These are phyloP conservation scores for Ceratocystiopsis brevicomis DNA, from an alignment of 2,329 filamentous ascomycete species.

Conservation along the genomic window DNA sequence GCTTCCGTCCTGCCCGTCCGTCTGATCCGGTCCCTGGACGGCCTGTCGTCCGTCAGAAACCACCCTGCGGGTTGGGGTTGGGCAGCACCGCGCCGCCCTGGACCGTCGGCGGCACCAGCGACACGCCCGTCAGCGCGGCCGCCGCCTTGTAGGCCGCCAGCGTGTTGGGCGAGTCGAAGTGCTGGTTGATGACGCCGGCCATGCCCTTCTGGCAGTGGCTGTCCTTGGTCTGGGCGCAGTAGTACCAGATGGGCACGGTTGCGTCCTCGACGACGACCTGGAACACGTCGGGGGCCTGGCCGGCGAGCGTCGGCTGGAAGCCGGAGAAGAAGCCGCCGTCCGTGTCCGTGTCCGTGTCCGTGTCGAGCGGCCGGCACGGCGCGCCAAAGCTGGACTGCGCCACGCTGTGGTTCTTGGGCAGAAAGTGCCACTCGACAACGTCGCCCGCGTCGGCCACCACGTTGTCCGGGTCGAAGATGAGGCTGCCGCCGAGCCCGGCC, in stretches of 20 bases:
- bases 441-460: slow-evolving; percentile 29
- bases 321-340: slow-evolving; percentile 23
- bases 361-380: slow-evolving; percentile 23
- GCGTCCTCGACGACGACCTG: slow-evolving; percentile 22
- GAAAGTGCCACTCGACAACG: slow-evolving; percentile 35
- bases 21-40: no score
- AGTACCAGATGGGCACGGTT: slow-evolving; percentile 24
- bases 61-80: slow-evolving; percentile 23
- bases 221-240: slow-evolving; percentile 22
- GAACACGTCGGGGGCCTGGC: slow-evolving; percentile 24
- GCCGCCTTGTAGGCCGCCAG: slow-evolving; percentile 19
- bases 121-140: slow-evolving; percentile 16
- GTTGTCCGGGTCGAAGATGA: slow-evolving; percentile 31
- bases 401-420: slow-evolving; percentile 23
- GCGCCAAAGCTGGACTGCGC: slow-evolving; percentile 22
- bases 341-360: slow-evolving; percentile 7
- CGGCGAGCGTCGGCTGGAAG: slow-evolving; percentile 19
- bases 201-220: slow-evolving; percentile 30
- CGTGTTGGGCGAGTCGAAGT: slow-evolving; percentile 20
- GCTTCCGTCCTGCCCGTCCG: no score
- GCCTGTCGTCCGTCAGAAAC: no score
- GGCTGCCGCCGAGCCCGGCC: slow-evolving; percentile 22
- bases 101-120: slow-evolving; percentile 15
- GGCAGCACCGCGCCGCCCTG: slow-evolving; percentile 20
- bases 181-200: slow-evolving; percentile 30